phyloP scores from a whole-genome alignment of 1,139 yeast genomes.

The Hemisphaericaspora xylanilytica region DNA sequence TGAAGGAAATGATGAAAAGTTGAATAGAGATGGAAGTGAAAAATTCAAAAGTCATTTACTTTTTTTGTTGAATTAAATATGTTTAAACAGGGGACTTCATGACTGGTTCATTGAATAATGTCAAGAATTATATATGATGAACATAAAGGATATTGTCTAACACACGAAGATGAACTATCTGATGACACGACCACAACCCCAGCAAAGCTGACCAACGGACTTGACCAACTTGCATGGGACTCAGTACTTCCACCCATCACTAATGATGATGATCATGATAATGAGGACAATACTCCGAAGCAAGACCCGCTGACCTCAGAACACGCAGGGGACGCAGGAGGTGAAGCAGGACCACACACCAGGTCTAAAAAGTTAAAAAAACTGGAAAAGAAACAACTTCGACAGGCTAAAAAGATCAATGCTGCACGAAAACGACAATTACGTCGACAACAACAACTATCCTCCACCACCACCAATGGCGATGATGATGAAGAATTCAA shows the following conservation, averaged over 20 bases:
- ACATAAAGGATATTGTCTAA: slow-evolving; percentile 23
- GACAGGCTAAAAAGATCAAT: slow-evolving; percentile 30
- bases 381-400: slow-evolving; percentile 29
- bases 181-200: slow-evolving; percentile 2
- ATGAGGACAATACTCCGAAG: too few species aligned
- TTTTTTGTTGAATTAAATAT: too few species aligned
- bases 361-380: slow-evolving; percentile 21
- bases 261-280: slow-evolving; percentile 2
- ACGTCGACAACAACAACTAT: slow-evolving; percentile 18
- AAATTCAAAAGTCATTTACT: too few species aligned
- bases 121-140: slow-evolving; percentile 17
- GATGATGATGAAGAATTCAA: slow-evolving; percentile 7
- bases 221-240: slow-evolving; percentile 33
- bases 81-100: too few species aligned
- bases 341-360: too few species aligned
- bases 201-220: slow-evolving; percentile 25
- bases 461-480: not conserved
- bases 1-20: too few species aligned
- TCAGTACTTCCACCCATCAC: slow-evolving; percentile 11
- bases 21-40: too few species aligned
- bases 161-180: slow-evolving; percentile 3
- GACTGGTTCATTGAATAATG: slow-evolving; percentile 8
- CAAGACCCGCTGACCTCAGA: too few species aligned
- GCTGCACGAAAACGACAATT: slow-evolving; percentile 22
- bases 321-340: too few species aligned